Percentiles rank a stretch among this genome's conserved stretches.
Conservation (phyloP, 768 basidiomycete genomes). For the Hebeloma cylindrosporum region DNA sequence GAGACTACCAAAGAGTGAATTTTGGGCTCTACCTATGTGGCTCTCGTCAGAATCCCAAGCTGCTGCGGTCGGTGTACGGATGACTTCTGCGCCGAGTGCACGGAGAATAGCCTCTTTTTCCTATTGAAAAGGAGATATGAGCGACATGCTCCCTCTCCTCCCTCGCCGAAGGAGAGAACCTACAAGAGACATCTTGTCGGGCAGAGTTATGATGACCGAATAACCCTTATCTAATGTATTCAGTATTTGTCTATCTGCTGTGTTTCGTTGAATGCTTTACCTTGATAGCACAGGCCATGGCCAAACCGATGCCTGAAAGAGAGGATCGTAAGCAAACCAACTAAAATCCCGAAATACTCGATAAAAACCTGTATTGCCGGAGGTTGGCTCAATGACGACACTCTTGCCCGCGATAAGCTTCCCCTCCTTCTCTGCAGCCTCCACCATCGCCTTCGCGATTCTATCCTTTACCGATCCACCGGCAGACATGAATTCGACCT, state of each 20-base stretch:
- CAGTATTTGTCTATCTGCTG: conserved; percentile 43
- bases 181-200: conserved; percentile 91
- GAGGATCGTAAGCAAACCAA: neutral
- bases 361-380: conserved; percentile 87
- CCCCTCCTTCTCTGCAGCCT: conserved; percentile 89
- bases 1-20: conserved; percentile 41
- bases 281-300: conserved; percentile 92
- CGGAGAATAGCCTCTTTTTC: conserved; percentile 94
- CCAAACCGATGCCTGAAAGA: conserved; percentile 81
- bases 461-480: conserved; percentile 97
- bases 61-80: conserved; percentile 90
- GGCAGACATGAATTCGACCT: conserved; percentile 86
- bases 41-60: conserved; percentile 88
- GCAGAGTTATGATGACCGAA: conserved; percentile 86
- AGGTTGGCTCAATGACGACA: conserved; percentile 93
- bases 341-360: neutral
- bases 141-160: too few species aligned
- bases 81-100: conserved; percentile 90
- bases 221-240: conserved; percentile 90
- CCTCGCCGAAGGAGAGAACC: too few species aligned
- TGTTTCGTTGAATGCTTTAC: conserved; percentile 39
- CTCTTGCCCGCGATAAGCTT: conserved; percentile 83
- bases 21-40: conserved; percentile 77
- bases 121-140: conserved; percentile 27
- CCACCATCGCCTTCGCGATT: conserved; percentile 95